These are phyloP conservation scores for Stagonosporopsis vannaccii DNA, from an alignment of 2,329 filamentous ascomycete genomes.

Conservation along the genomic window DNA sequence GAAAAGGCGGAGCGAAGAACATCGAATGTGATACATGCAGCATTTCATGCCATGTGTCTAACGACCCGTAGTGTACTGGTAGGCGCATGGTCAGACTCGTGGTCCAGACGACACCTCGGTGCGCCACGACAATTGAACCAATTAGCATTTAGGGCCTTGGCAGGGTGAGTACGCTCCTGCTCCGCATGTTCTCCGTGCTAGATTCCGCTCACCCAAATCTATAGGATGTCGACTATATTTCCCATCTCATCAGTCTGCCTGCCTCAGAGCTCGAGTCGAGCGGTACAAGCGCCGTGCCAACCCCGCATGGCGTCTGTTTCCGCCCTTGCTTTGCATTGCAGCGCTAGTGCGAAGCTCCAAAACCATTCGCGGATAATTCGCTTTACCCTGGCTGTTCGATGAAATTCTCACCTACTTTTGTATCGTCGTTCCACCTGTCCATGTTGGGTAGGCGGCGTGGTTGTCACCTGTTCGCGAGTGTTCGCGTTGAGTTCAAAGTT, in stretches of 20 bases:
- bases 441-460: not conserved
- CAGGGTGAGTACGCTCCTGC: not conserved
- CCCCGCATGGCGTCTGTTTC: conserved; percentile 8
- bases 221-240: not conserved
- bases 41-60: conserved; percentile 1
- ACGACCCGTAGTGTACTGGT: not conserved
- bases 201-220: not conserved
- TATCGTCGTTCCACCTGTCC: conserved; percentile 8
- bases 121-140: not conserved
- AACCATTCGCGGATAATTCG: conserved; percentile 17
- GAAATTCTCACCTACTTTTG: conserved; percentile 6
- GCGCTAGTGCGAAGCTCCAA: conserved; percentile 6
- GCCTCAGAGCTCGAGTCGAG: not conserved
- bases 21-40: not conserved
- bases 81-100: not conserved
- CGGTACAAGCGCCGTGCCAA: conserved; percentile 1
- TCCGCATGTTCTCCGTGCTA: conserved; percentile 4
- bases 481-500: not conserved
- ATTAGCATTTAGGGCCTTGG: not conserved
- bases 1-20: not conserved
- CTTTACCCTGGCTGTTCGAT: conserved; percentile 2
- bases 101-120: not conserved
- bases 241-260: not conserved
- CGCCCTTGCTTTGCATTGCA: conserved; percentile 1
- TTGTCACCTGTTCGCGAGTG: conserved; percentile 1